These are phyloP conservation scores for Mycena albidolilacea DNA, from an alignment of 768 basidiomycete species.

Conservation along the genomic window DNA sequence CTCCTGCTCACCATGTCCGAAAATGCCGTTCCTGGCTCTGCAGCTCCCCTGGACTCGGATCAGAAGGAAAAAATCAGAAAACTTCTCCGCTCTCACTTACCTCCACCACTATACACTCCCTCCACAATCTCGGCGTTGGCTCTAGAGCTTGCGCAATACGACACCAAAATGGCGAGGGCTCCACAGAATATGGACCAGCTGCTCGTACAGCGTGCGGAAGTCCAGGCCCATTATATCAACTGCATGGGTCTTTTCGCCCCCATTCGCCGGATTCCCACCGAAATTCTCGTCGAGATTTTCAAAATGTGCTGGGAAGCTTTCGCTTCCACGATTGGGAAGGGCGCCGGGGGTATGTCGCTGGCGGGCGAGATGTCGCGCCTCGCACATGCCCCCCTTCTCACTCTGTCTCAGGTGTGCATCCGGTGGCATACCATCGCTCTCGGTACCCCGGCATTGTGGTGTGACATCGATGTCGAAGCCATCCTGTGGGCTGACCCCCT, in stretches of 20 bases:
- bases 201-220: not conserved
- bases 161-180: not conserved
- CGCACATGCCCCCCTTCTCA: not conserved
- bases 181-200: not conserved
- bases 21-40: not conserved
- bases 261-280: conserved; percentile 13
- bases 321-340: too few species aligned
- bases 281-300: conserved; percentile 12
- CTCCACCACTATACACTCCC: not conserved
- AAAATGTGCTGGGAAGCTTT: not conserved
- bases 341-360: not conserved
- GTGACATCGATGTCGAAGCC: not conserved
- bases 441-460: conserved; percentile 6
- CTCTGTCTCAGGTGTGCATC: not conserved
- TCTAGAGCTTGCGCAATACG: not conserved
- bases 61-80: not conserved
- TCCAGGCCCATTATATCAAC: not conserved
- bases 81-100: not conserved
- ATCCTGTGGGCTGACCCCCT: not conserved
- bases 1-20: not conserved
- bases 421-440: conserved; percentile 8
- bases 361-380: not conserved
- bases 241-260: not conserved
- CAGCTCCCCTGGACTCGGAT: not conserved
- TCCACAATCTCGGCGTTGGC: not conserved